Evolutionary conservation across 1,284 basidiomycete species (phyloP).

Genomic region (Neolentinus lepideus): DNA sequence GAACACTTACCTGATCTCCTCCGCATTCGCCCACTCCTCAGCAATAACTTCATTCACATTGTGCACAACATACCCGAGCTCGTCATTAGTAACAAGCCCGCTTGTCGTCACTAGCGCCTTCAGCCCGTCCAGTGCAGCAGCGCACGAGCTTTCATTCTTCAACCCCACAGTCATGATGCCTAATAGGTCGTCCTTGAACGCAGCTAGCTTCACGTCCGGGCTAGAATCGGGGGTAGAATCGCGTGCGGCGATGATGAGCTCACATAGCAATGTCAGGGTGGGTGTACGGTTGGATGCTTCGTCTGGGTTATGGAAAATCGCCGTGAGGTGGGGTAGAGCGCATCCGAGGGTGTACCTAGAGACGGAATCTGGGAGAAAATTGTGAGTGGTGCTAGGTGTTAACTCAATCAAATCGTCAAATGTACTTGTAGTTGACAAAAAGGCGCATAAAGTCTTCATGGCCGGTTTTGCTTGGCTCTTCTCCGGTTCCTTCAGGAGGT

Average conservation of each 20-base stretch:
- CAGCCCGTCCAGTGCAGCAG: conserved; percentile 57
- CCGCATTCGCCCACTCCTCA: conserved; percentile 45
- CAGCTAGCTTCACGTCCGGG: conserved; percentile 39
- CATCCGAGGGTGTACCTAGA: conserved; percentile 62
- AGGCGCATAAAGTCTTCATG: conserved; percentile 71
- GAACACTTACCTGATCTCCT: conserved; percentile 45
- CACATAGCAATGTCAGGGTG: conserved; percentile 54
- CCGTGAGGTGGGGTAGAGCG: conserved; percentile 67
- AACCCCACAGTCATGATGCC: conserved; percentile 60
- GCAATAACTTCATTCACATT: conserved; percentile 69
- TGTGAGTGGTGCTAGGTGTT: not conserved
- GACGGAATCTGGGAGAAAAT: conserved; percentile 50
- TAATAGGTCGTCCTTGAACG: conserved; percentile 74
- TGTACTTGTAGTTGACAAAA: conserved; percentile 73
- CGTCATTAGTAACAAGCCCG: conserved; percentile 59
- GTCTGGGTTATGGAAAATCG: conserved; percentile 71
- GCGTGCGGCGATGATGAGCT: conserved; percentile 48
- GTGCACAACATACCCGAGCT: conserved; percentile 76
- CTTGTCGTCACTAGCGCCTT: conserved; percentile 58
- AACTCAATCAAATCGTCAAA: conserved; percentile 10
- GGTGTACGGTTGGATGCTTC: conserved; percentile 72
- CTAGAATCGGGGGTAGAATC: conserved; percentile 20
- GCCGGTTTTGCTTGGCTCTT: conserved; percentile 86
- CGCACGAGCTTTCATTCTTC: conserved; percentile 43
- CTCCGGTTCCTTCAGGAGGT: conserved; percentile 80